phyloP scores from a whole-genome alignment of 176 grass and related monocot genomes.

The Thalia dealbata region DNA sequence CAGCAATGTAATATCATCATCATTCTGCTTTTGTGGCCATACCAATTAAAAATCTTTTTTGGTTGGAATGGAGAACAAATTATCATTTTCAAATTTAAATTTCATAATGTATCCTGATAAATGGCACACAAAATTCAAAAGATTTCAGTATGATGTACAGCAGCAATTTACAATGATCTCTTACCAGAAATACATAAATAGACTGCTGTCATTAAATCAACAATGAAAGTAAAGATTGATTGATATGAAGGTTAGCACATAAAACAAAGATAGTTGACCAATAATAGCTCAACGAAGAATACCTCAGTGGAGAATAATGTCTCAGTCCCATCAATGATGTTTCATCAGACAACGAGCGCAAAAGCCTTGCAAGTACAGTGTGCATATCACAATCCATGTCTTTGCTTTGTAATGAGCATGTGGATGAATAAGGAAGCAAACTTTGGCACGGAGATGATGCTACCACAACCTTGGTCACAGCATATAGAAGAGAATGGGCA shows the following conservation, averaged over 20 bases:
- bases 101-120: too few species aligned
- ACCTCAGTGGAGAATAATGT: slow-evolving; percentile 42
- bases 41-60: too few species aligned
- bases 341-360: slow-evolving; percentile 25
- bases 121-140: too few species aligned
- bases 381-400: slow-evolving; percentile 21
- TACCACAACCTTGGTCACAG: slow-evolving; percentile 31
- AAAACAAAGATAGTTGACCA: too few species aligned
- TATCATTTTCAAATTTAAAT: too few species aligned
- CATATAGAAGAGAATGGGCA: slow-evolving; percentile 41
- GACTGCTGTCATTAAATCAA: too few species aligned
- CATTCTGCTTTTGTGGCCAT: too few species aligned
- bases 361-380: slow-evolving; percentile 30
- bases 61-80: too few species aligned
- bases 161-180: too few species aligned
- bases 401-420: slow-evolving; percentile 21
- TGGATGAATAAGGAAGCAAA: slow-evolving; percentile 38
- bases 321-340: slow-evolving; percentile 12
- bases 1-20: too few species aligned
- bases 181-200: too few species aligned
- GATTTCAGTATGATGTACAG: too few species aligned
- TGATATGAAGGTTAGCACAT: background rate
- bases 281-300: slow-evolving; percentile 6
- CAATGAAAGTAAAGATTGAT: background rate
- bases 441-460: slow-evolving; percentile 31